phyloP scores from a whole-genome alignment of 495 filamentous ascomycete genomes.

The Aspergillus saccharolyticus region DNA sequence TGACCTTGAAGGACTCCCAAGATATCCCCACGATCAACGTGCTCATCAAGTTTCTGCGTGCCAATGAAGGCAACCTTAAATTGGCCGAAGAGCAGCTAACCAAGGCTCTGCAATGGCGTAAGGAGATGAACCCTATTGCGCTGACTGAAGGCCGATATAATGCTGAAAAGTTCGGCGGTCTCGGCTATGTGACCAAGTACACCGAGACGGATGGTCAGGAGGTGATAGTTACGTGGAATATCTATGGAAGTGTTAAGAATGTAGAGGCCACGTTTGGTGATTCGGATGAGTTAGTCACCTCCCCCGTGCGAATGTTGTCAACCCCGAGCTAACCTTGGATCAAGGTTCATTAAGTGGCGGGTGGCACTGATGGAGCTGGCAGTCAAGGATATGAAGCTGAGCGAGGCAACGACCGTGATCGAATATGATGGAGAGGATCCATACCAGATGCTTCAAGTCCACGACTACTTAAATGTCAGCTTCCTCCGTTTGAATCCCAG shows the following conservation, averaged over 20 bases:
- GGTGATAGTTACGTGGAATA: slow-evolving; percentile 68
- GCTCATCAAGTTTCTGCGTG: slow-evolving; percentile 85
- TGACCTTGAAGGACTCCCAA: slow-evolving; percentile 48
- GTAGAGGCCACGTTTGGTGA: slow-evolving; percentile 69
- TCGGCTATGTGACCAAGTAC: slow-evolving; percentile 51
- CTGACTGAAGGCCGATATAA: slow-evolving; percentile 44
- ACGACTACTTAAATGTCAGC: slow-evolving; percentile 80
- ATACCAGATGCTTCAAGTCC: slow-evolving; percentile 83
- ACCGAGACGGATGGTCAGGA: slow-evolving; percentile 39
- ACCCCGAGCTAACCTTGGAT: slow-evolving; percentile 2
- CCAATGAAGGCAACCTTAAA: slow-evolving; percentile 69
- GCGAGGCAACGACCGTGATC: slow-evolving; percentile 62
- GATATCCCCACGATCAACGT: slow-evolving; percentile 74
- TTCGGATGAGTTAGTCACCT: slow-evolving; percentile 61
- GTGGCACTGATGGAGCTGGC: slow-evolving; percentile 81
- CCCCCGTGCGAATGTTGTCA: neutral
- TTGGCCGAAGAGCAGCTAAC: slow-evolving; percentile 70
- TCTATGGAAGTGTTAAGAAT: slow-evolving; percentile 76
- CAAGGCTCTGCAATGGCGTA: slow-evolving; percentile 76
- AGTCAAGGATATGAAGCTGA: slow-evolving; percentile 61
- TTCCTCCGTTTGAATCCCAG: slow-evolving; percentile 69
- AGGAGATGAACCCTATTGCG: slow-evolving; percentile 49
- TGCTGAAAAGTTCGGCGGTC: slow-evolving; percentile 41
- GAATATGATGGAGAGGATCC: slow-evolving; percentile 69
- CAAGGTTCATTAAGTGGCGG: slow-evolving; percentile 79